phyloP scores from a whole-genome alignment of 2,329 filamentous ascomycete species.

The Calonectria hongkongensis region DNA sequence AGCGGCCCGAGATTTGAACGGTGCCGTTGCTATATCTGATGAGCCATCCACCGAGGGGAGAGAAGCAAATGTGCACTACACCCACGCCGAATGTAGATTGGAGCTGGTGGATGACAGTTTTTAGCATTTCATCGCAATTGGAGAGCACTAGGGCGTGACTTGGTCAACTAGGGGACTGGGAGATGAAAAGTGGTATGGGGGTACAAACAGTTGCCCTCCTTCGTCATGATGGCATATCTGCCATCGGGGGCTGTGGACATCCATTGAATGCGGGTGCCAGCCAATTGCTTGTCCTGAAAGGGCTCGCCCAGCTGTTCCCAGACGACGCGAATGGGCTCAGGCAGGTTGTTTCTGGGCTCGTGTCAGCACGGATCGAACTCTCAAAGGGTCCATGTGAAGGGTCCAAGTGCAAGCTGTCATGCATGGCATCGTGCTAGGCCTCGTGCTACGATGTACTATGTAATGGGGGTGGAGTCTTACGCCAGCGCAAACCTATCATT shows the following conservation, averaged over 20 bases:
- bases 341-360: slow-evolving; percentile 34
- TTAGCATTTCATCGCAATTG: slow-evolving; percentile 25
- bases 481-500: slow-evolving; percentile 37
- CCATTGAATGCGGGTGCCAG: slow-evolving; percentile 36
- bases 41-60: slow-evolving; percentile 41
- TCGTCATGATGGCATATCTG: slow-evolving; percentile 38
- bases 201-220: slow-evolving; percentile 33
- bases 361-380: slow-evolving; percentile 17
- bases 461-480: slow-evolving; percentile 32
- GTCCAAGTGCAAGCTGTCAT: background rate
- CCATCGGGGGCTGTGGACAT: slow-evolving; percentile 31
- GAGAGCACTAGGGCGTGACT: slow-evolving; percentile 35
- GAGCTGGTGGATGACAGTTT: slow-evolving; percentile 24
- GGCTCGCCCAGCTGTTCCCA: slow-evolving; percentile 37
- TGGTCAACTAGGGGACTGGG: background rate
- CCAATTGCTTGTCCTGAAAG: slow-evolving; percentile 37
- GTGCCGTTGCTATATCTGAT: slow-evolving; percentile 32
- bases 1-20: slow-evolving; percentile 31
- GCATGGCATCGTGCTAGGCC: slow-evolving; percentile 19
- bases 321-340: slow-evolving; percentile 24
- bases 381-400: background rate
- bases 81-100: background rate
- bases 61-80: slow-evolving; percentile 31
- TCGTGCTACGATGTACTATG: background rate
- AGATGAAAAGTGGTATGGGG: background rate